Conservation (phyloP, 73 alveolate species). For the Paramecium bursaria region DNA sequence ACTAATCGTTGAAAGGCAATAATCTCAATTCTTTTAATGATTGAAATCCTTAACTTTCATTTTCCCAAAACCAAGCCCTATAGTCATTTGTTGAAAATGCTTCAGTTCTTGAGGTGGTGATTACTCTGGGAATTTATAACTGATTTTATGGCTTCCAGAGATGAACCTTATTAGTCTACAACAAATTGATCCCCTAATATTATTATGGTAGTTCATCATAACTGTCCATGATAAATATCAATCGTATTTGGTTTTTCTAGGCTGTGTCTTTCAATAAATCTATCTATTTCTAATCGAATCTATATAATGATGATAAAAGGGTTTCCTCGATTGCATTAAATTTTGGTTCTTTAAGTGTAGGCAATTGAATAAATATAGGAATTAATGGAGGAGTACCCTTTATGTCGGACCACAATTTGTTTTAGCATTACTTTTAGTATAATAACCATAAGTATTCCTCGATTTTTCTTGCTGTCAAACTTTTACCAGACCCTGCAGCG, state of each 20-base stretch:
- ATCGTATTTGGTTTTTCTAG: not conserved
- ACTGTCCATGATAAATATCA: slow-evolving; percentile 39
- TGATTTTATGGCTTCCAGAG: not conserved
- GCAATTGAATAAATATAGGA: slow-evolving; percentile 20
- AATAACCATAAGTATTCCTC: slow-evolving; percentile 42
- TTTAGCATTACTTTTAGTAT: not conserved
- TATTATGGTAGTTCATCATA: slow-evolving; percentile 38
- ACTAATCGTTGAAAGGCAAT: not conserved
- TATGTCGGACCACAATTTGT: not conserved
- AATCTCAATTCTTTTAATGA: slow-evolving; percentile 27
- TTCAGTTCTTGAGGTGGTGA: slow-evolving; percentile 39
- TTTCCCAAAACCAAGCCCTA: not conserved
- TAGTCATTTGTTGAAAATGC: not conserved
- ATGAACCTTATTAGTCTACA: not conserved
- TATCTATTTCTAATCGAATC: not conserved
- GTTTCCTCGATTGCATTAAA: slow-evolving; percentile 12
- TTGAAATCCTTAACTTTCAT: not conserved
- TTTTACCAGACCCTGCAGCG: slow-evolving; percentile 46
- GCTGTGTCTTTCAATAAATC: slow-evolving; percentile 22
- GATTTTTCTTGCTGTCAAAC: slow-evolving; percentile 34
- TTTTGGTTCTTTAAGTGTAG: slow-evolving; percentile 18
- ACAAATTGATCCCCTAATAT: not conserved
- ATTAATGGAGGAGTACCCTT: not conserved
- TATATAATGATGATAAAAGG: not conserved
- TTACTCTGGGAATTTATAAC: slow-evolving; percentile 25